Base-by-base conservation (phyloP, 495 filamentous ascomycete species). In the Hypoxylon crocopeplum region DNA sequence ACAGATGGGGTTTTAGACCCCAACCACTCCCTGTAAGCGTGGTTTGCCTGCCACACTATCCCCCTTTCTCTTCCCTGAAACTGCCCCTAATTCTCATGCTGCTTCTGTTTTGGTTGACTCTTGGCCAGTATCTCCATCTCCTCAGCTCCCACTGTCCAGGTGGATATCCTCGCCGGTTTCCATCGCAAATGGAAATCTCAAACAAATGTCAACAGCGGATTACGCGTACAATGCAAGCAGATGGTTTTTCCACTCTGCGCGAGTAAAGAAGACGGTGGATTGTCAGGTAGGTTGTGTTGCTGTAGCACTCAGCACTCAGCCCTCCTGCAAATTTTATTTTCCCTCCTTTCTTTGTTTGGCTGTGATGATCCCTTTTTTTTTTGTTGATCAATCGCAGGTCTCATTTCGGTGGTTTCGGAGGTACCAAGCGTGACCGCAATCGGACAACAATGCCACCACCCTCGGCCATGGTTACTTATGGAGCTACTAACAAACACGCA, bases 321-420 rank as follows among this genome's bases (percentile, higher is more conserved):
- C 44, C 46, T 59, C 61, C 49, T 54, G 29, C 48, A 49, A 55
- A 64, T 54, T 56, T 50, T 51, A 39, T 58, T 36, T 33, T 36
- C 21, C 30, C 44, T 27, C 51, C 21, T 49, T 52, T 47, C 49
- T 48, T 59, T 61, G 56, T 62, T 65, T 58, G 62, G 58, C 49
- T 61, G 44, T 49, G 61, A 51, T 47, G 65, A 68, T 70, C 68
- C 55, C 48, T 51, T 46, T 59, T 58, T 46, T 59, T 58, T 55
- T 41, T 33, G 65, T 64, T 57, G 56, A 56, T 63, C 55, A 52
- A 54, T 63, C 48, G 48, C 41, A 65, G 50, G 61, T 68, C 65
- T 70, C 65, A 70, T 70, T 66, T 70, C 68, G 68, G 68, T 63
- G 59, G 65, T 68, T 70, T 68, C 68, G 68, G 65, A 56, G 64